phyloP scores from a whole-genome alignment of 2,329 filamentous ascomycete species.

The Lasiodiplodia theobromae region DNA sequence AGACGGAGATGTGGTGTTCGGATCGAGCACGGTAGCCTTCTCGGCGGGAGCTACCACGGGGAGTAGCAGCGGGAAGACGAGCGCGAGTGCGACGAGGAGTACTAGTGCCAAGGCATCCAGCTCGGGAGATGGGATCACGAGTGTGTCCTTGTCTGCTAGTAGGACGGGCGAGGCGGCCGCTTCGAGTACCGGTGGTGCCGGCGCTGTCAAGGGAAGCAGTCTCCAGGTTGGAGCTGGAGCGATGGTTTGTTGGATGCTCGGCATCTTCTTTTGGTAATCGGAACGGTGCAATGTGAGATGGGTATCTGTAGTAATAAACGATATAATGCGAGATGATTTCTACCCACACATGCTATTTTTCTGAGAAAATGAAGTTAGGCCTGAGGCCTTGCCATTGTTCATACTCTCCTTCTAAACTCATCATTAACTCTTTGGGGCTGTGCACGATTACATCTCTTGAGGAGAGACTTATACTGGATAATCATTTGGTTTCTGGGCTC shows the following conservation, averaged over 20 bases:
- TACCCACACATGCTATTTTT: background rate
- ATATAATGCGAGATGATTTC: background rate
- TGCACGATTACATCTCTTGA: too few species aligned
- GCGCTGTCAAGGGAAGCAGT: background rate
- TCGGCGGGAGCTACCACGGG: background rate
- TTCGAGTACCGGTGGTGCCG: slow-evolving; percentile 1
- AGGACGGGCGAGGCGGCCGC: slow-evolving; percentile 3
- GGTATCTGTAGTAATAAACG: background rate
- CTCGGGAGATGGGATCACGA: slow-evolving; percentile 9
- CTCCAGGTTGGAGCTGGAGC: too few species aligned
- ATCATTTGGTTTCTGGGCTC: too few species aligned
- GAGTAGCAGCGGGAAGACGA: background rate
- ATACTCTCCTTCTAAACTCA: too few species aligned
- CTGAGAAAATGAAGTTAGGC: too few species aligned
- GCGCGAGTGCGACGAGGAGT: background rate
- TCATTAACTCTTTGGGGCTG: too few species aligned
- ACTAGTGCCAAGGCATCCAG: background rate
- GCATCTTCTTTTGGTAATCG: background rate
- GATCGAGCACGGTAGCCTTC: slow-evolving; percentile 5
- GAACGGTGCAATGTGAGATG: background rate
- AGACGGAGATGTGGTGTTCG: background rate
- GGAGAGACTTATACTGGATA: too few species aligned
- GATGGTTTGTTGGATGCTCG: background rate
- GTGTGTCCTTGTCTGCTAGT: background rate
- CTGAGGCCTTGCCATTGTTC: too few species aligned